Conservation (phyloP, 306 rosid genomes). For the Morella rubra region DNA sequence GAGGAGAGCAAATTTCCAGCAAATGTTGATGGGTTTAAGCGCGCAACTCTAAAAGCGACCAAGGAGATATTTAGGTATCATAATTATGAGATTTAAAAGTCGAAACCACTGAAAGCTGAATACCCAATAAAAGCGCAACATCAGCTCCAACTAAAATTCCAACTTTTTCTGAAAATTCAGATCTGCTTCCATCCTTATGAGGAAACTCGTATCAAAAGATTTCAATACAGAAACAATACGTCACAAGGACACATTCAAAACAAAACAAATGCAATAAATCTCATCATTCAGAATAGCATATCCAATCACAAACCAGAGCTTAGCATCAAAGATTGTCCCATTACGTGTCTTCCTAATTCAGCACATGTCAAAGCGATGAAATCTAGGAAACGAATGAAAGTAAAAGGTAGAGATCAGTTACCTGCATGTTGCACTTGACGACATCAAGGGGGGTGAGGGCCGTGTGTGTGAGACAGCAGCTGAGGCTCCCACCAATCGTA, state of each 20-base stretch:
- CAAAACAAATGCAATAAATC: background rate
- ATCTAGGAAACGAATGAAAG: background rate
- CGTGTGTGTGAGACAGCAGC: slow-evolving; percentile 67
- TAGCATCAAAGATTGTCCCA: background rate
- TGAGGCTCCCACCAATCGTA: slow-evolving; percentile 52
- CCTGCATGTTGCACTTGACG: slow-evolving; percentile 94
- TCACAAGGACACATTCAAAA: too few relatives aligned
- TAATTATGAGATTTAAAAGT: background rate
- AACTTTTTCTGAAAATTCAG: too few relatives aligned
- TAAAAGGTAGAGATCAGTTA: background rate
- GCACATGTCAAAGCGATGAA: background rate
- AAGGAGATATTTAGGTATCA: background rate
- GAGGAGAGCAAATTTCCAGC: background rate
- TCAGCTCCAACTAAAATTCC: background rate
- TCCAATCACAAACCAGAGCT: background rate
- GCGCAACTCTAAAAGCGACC: background rate
- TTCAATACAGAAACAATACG: background rate
- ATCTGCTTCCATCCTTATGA: background rate
- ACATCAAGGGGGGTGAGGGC: slow-evolving; percentile 77
- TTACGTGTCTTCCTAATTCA: background rate
- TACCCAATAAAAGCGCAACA: background rate
- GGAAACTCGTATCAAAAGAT: background rate
- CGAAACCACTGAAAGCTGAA: background rate
- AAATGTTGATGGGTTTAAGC: background rate
- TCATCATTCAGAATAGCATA: background rate